A percentile compares a stretch with the other conserved stretches of the same genome.
Conservation (phyloP, 805 yeast species). For the Saccharomycopsis synnaedendra region DNA sequence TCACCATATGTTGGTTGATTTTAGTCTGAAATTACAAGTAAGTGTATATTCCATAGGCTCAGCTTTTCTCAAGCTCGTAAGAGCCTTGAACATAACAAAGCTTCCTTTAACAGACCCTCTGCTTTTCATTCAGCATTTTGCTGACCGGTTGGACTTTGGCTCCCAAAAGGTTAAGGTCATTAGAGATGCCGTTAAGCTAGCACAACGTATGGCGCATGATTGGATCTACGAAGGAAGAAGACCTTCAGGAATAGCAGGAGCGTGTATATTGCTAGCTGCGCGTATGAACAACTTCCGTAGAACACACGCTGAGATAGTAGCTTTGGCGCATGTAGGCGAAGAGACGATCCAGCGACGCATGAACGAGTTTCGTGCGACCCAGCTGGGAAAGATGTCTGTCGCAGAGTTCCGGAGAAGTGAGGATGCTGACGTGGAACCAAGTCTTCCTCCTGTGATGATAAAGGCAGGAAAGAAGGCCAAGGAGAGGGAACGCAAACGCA, state of each 20-base stretch:
- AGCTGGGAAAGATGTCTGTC: constrained; percentile 63
- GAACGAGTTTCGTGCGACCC: constrained; percentile 74
- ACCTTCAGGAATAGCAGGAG: constrained; percentile 98
- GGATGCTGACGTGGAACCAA: constrained; percentile 24
- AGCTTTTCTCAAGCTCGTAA: constrained; percentile 88
- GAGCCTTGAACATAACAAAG: constrained; percentile 61
- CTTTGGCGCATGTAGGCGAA: constrained; percentile 91
- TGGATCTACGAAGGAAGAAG: constrained; percentile 96
- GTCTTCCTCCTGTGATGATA: constrained; percentile 77
- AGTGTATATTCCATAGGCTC: constrained; percentile 94
- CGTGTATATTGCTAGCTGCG: constrained; percentile 85
- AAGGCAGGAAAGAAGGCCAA: constrained; percentile 19
- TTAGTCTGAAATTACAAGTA: constrained; percentile 79
- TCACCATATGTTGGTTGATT: constrained; percentile 92
- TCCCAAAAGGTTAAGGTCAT: constrained; percentile 62
- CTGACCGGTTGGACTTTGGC: constrained; percentile 78
- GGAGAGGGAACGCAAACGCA: neutral
- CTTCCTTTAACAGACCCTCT: constrained; percentile 93
- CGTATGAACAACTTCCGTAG: constrained; percentile 93
- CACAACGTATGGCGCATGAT: constrained; percentile 84
- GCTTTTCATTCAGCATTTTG: constrained; percentile 86
- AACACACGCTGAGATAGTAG: constrained; percentile 87
- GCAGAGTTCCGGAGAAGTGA: constrained; percentile 49
- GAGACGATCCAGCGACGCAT: constrained; percentile 85
- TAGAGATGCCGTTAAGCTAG: constrained; percentile 76